These are phyloP conservation scores for Magnolia changhungtana DNA, from an alignment of 164 flowering plant genomes.

Conservation along the genomic window DNA sequence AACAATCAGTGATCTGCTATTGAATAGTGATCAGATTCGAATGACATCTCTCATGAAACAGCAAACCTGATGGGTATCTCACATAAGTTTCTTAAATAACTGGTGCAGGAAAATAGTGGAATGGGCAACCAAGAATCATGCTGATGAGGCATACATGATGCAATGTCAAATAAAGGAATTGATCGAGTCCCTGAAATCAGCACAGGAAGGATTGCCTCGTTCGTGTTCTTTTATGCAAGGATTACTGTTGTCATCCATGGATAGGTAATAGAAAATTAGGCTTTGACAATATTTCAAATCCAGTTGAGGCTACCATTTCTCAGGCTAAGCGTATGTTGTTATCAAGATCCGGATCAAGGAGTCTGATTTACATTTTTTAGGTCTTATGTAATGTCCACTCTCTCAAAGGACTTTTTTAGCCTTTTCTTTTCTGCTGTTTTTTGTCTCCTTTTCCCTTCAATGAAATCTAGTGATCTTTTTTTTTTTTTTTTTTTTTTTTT, in stretches of 20 bases:
- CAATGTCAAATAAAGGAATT: conserved; percentile 21
- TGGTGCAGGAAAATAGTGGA: conserved; percentile 28
- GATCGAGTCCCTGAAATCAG: conserved; percentile 20
- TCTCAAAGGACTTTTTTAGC: too few relatives aligned
- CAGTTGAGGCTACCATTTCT: too few relatives aligned
- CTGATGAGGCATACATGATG: conserved; percentile 31
- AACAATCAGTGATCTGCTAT: background rate
- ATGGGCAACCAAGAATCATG: conserved; percentile 29
- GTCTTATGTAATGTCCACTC: too few relatives aligned
- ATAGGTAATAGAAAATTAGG: conserved; percentile 9
- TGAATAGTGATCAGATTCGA: background rate
- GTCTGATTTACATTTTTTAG: too few relatives aligned
- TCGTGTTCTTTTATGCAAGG: conserved; percentile 30
- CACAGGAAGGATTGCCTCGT: conserved; percentile 17
- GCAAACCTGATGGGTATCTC: background rate
- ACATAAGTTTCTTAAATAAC: background rate
- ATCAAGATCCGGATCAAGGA: too few relatives aligned
- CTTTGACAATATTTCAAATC: too few relatives aligned
- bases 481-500: too few relatives aligned
- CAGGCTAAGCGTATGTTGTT: too few relatives aligned
- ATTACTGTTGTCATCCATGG: conserved; percentile 24
- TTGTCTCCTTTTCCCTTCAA: too few relatives aligned
- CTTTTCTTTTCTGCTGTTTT: too few relatives aligned
- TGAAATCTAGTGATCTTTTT: too few relatives aligned
- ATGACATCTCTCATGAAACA: background rate